Conservation (phyloP, 805 yeast species). For the Starmera quercuum region DNA sequence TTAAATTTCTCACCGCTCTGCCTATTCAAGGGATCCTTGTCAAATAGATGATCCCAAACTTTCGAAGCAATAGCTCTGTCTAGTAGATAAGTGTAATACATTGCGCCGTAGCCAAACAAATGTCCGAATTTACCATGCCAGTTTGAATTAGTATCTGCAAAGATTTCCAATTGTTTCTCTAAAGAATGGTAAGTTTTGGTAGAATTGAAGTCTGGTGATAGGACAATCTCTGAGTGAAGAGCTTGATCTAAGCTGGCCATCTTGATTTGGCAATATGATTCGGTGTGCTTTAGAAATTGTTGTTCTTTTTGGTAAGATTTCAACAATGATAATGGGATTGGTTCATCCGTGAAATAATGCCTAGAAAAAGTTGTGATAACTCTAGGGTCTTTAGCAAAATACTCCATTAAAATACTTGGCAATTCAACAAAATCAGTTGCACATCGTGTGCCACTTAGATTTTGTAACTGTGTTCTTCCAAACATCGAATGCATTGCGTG, state of each 20-base stretch:
- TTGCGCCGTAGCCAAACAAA: conserved; percentile 86
- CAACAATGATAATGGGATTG: conserved; percentile 44
- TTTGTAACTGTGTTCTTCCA: conserved; percentile 84
- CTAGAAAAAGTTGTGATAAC: conserved; percentile 68
- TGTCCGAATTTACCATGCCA: conserved; percentile 97
- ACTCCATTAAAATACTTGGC: conserved; percentile 95
- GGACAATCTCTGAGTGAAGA: conserved; percentile 43
- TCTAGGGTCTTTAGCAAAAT: conserved; percentile 74
- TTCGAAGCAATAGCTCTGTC: conserved; percentile 90
- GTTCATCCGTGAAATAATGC: conserved; percentile 57
- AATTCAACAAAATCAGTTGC: conserved; percentile 94
- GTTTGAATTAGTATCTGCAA: conserved; percentile 61
- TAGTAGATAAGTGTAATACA: conserved; percentile 83
- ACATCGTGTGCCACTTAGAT: conserved; percentile 91
- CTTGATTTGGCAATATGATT: conserved; percentile 78
- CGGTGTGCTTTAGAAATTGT: conserved; percentile 54
- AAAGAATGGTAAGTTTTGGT: conserved; percentile 57
- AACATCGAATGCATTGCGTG: conserved; percentile 98
- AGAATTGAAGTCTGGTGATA: conserved; percentile 41
- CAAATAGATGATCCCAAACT: conserved; percentile 72
- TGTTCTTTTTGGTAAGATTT: conserved; percentile 43
- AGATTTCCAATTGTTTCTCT: conserved; percentile 51
- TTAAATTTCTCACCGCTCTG: conserved; percentile 71
- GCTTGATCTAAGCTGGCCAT: conserved; percentile 86
- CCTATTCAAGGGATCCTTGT: conserved; percentile 59